Base-by-base conservation (phyloP, 176 grass and related monocot species). In the Hordeum marinum region DNA sequence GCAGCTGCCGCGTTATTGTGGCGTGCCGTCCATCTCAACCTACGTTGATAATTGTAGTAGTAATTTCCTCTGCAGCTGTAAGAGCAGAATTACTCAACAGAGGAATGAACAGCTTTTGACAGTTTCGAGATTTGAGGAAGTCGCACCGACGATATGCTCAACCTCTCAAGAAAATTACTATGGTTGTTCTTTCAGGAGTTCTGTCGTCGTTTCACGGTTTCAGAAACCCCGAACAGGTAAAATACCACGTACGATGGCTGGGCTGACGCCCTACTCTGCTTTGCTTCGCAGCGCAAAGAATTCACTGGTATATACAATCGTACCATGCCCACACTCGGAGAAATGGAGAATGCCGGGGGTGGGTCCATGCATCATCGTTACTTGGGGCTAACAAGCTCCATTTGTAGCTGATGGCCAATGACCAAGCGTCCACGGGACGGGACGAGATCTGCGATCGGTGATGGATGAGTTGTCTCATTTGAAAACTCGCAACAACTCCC, bases 21-120 rank as follows among this genome's bases (percentile, higher is more conserved):
- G 73, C 73, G 66, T 80, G 80, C 80, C 50, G 85, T 87, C 68
- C 75, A 84, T 79, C 76, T 52, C 85, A 66, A 25, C 6, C 36
- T 15, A 61, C 68, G 46, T 9, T 65, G 42, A 69, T 65, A 42
- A 69, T 83, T 80, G 4, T 73, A 24, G 20, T 8, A 18, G 27
- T 26, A 11, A 10, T n/a, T 55, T 55, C 52, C 5, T 74, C 27
- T 69, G 76, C n/a, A 68, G 73, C 15, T 75, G 48, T 25, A 50
- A 84, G 62, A 85, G 36, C 24, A 84, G 45, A 72, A 74, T 64
- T 37, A 67, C 74, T 73, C 57, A 2, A 68, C 9, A 25, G 9
- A n/a, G n/a, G 67, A 52, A 66, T 84, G 20, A 36, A 75, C 4
- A 63, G 12, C 21, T 12, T 7, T 35, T 74, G 68, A 85, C 25